phyloP scores from a whole-genome alignment of 2,329 filamentous ascomycete species.

The Penicillium sumatraense region DNA sequence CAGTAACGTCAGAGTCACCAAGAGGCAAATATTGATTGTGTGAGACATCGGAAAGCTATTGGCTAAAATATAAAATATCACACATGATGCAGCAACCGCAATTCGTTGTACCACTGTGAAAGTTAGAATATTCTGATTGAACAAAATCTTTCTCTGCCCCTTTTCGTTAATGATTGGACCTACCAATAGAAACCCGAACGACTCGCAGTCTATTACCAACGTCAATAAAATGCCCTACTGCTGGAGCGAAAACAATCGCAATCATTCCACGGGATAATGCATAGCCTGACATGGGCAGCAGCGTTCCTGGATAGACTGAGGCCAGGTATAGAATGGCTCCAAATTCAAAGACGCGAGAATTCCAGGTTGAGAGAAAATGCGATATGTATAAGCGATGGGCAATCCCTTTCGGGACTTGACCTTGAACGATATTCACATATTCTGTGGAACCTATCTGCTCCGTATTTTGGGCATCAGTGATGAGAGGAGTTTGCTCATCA shows the following conservation, averaged over 20 bases:
- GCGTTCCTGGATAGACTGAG: constrained; percentile 57
- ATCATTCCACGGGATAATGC: constrained; percentile 62
- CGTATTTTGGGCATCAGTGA: no score
- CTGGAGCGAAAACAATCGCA: constrained; percentile 35
- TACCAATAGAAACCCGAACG: constrained; percentile 16
- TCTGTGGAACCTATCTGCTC: no score
- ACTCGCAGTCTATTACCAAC: constrained; percentile 13
- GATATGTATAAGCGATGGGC: constrained; percentile 54
- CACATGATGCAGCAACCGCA: constrained; percentile 51
- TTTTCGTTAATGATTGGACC: no score
- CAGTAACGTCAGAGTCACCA: constrained; percentile 45
- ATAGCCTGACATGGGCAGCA: constrained; percentile 68
- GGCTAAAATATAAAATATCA: constrained; percentile 37
- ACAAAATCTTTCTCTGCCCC: no score
- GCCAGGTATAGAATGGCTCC: constrained; percentile 61
- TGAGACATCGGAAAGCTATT: neutral
- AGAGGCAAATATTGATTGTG: constrained; percentile 28
- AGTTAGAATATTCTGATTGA: neutral
- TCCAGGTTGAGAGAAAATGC: constrained; percentile 64
- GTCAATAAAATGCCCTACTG: constrained; percentile 55
- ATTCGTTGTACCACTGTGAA: constrained; percentile 30
- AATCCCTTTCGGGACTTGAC: neutral
- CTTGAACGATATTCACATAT: no score
- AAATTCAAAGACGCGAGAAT: constrained; percentile 64
- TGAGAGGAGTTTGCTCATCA: no score